Percentiles rank a stretch among this genome's conserved stretches.
These are phyloP conservation scores for Acanthamoeba sp. DNA, from an alignment of 208 protist genomes.

Conservation along the genomic window DNA sequence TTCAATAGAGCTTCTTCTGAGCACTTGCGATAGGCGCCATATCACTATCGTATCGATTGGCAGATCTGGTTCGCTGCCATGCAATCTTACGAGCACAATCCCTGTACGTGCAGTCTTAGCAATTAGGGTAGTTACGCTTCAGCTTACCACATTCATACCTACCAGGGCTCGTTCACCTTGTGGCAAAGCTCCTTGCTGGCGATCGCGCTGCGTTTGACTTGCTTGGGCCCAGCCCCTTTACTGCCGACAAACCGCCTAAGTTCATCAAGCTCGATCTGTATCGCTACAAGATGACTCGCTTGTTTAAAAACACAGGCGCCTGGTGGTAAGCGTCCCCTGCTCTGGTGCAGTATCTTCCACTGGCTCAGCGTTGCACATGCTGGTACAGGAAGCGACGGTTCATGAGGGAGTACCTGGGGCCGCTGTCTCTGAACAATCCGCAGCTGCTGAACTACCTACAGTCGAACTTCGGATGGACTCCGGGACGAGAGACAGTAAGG, in stretches of 20 bases:
- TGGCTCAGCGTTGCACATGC: background rate
- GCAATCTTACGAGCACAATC: background rate
- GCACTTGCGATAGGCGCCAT: background rate
- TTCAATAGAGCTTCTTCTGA: too few species aligned
- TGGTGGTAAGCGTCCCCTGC: background rate
- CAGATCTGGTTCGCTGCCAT: background rate
- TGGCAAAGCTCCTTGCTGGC: background rate
- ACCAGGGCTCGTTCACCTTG: background rate
- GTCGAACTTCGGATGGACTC: too few species aligned
- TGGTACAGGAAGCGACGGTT: background rate
- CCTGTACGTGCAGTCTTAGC: background rate
- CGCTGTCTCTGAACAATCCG: background rate
- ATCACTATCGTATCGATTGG: background rate
- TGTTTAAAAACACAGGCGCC: background rate
- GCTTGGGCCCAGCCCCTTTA: background rate
- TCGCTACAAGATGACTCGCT: background rate
- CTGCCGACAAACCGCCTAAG: background rate
- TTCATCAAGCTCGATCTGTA: slow-evolving; percentile 15
- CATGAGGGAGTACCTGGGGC: background rate
- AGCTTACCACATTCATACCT: too few species aligned
- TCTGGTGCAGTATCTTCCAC: background rate
- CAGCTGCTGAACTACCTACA: too few species aligned
- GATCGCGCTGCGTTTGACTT: background rate
- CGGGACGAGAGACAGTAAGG: too few species aligned
- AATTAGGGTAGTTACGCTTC: background rate